Evolutionary conservation across 306 rosid species (phyloP), one percentile per base, ranked within the genome.

Genomic region (Trifolium repens): DNA sequence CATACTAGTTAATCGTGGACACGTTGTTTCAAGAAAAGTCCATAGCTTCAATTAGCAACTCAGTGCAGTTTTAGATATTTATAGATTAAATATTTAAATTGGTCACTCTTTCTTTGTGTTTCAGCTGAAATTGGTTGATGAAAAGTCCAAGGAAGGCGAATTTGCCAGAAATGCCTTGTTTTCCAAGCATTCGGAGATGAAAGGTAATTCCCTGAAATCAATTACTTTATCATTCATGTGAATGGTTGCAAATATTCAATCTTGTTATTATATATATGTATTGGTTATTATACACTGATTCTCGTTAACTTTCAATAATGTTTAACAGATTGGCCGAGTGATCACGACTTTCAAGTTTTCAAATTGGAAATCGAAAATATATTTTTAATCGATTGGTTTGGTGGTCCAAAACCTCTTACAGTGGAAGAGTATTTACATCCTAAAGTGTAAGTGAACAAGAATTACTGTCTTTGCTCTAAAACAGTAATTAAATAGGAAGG

Each of bases 161-260:
- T 84, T 82, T 81, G 96, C 96, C 50, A 85, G 69, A 85, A 87
- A 32, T 71, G 90, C 96, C 53, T 85, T 91, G 92, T 90, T 94
- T 87, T 72, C 96, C 49, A 94, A 91, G 87, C 98, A 94, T 85
- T 46, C 84, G 14, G 98, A 94, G 92, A 94, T 94, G 97, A 81
- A 78, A 55, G 86, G 98, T 90, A 79, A 83, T 49, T 78, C 8
- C 24, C n/a, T 6, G 44, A 54, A 68, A 57, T 15, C 67, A 50
- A 8, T 80, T 54, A 24, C 55, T 49, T 84, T 73, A 26, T 24
- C 52, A 34, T 6, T 43, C 50, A n/a, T 40, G 24, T 47, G 39
- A 47, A 43, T 71, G 11, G 50, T 78, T 75, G 63, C 39, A 19
- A 76, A 76, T n/a, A 26, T 70, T 62, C 27, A 37, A 26, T 69